phyloP scores from a whole-genome alignment of 441 rosid genomes.

The Arabidopsis lyrata region DNA sequence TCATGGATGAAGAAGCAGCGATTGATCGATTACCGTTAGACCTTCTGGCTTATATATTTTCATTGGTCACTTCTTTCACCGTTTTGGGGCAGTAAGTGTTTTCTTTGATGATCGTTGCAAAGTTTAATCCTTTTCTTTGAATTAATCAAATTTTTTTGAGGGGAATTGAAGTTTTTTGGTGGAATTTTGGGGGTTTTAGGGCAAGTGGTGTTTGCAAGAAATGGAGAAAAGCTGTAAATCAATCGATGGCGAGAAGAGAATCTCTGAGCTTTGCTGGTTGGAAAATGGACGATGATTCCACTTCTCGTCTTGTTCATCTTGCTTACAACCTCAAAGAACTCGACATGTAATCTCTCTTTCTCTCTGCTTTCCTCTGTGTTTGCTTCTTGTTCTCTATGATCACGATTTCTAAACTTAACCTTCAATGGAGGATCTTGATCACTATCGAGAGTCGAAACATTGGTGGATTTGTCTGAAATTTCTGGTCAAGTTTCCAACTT shows the following conservation, averaged over 20 bases:
- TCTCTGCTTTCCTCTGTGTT: neutral
- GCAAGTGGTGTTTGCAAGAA: slow-evolving; percentile 83
- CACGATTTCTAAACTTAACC: too few species aligned
- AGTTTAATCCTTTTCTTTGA: neutral
- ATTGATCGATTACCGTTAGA: slow-evolving; percentile 83
- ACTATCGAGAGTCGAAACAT: slow-evolving; percentile 2
- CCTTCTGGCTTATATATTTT: slow-evolving; percentile 73
- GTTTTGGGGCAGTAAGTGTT: slow-evolving; percentile 79
- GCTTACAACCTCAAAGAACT: slow-evolving; percentile 87
- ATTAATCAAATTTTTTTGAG: neutral
- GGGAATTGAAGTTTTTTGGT: neutral
- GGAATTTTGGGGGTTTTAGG: slow-evolving; percentile 46
- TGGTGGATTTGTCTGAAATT: slow-evolving; percentile 2
- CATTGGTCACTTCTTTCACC: slow-evolving; percentile 70
- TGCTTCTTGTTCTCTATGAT: neutral
- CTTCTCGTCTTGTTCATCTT: slow-evolving; percentile 67
- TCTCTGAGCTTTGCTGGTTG: slow-evolving; percentile 76
- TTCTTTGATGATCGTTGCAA: slow-evolving; percentile 5
- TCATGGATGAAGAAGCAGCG: slow-evolving; percentile 60
- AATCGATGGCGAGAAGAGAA: slow-evolving; percentile 70
- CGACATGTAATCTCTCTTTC: slow-evolving; percentile 63
- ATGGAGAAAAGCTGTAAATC: slow-evolving; percentile 85
- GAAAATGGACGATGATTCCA: slow-evolving; percentile 86
- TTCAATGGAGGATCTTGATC: slow-evolving; percentile 16
- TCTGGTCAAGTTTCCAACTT: slow-evolving; percentile 17